phyloP scores from a whole-genome alignment of 345 rosid genomes.

The Anastatica hierochuntica region DNA sequence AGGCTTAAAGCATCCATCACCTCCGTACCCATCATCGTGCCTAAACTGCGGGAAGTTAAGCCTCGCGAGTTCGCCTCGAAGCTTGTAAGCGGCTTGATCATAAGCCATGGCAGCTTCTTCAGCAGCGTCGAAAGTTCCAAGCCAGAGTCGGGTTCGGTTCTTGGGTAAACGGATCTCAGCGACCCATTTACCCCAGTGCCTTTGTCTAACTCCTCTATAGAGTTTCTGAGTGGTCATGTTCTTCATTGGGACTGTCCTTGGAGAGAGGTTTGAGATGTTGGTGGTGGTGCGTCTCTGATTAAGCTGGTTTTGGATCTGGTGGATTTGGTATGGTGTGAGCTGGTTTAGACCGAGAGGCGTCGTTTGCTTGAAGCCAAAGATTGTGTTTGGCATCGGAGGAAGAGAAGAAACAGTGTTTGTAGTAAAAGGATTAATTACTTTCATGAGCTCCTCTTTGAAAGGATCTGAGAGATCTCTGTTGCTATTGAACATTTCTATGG shows the following conservation, averaged over 20 bases:
- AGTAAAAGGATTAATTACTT: slow-evolving; percentile 48
- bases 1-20: slow-evolving; percentile 41
- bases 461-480: slow-evolving; percentile 40
- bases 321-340: slow-evolving; percentile 58
- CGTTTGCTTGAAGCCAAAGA: slow-evolving; percentile 32
- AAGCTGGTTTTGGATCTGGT: slow-evolving; percentile 57
- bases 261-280: slow-evolving; percentile 26
- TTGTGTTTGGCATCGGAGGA: slow-evolving; percentile 17
- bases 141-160: slow-evolving; percentile 93
- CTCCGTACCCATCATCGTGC: slow-evolving; percentile 35
- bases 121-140: slow-evolving; percentile 89
- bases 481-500: slow-evolving; percentile 39
- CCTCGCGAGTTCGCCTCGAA: slow-evolving; percentile 76
- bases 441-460: slow-evolving; percentile 47
- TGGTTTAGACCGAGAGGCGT: slow-evolving; percentile 49
- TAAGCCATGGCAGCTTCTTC: slow-evolving; percentile 93
- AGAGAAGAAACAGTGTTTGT: slow-evolving; percentile 36
- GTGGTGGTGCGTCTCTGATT: slow-evolving; percentile 25
- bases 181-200: slow-evolving; percentile 98
- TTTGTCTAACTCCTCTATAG: slow-evolving; percentile 81
- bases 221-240: slow-evolving; percentile 44
- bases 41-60: slow-evolving; percentile 66
- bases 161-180: slow-evolving; percentile 92
- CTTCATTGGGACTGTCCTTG: slow-evolving; percentile 64
- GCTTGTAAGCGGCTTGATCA: slow-evolving; percentile 80